phyloP scores from a whole-genome alignment of 169 alveolate genomes.

The Theileria luwenshuni region DNA sequence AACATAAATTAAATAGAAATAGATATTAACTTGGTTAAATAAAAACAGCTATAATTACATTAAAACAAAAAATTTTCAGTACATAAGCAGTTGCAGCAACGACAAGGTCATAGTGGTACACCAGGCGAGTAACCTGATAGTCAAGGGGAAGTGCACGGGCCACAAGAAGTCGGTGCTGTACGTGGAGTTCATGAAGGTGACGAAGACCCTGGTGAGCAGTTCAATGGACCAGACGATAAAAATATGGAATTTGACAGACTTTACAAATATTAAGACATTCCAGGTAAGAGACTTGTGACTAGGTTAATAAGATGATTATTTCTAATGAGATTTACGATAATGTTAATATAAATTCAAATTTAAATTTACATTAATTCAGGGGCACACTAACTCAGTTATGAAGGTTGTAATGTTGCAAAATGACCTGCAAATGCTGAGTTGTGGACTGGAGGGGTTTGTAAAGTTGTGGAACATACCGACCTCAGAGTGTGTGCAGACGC shows the following conservation, averaged over 20 bases:
- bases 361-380: too few relatives aligned
- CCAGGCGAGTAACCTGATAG: slow-evolving; percentile 44
- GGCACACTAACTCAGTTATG: slow-evolving; percentile 67
- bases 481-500: slow-evolving; percentile 63
- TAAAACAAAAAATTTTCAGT: background rate
- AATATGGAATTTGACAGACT: slow-evolving; percentile 64
- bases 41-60: background rate
- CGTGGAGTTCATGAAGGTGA: slow-evolving; percentile 41
- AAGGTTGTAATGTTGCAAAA: slow-evolving; percentile 36
- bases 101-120: slow-evolving; percentile 64
- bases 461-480: slow-evolving; percentile 65
- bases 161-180: slow-evolving; percentile 58
- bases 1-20: too few relatives aligned
- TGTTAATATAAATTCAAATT: too few relatives aligned
- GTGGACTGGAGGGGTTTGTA: slow-evolving; percentile 62
- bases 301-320: background rate
- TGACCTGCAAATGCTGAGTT: slow-evolving; percentile 52
- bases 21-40: too few relatives aligned
- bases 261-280: slow-evolving; percentile 59
- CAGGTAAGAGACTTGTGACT: slow-evolving; percentile 24
- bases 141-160: slow-evolving; percentile 62
- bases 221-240: slow-evolving; percentile 61
- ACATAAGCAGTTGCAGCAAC: slow-evolving; percentile 48
- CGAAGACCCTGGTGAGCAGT: slow-evolving; percentile 57
- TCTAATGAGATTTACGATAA: too few relatives aligned